These are phyloP conservation scores for Ophiocordyceps camponoti-saundersi DNA, from an alignment of 2,329 filamentous ascomycete genomes.

Conservation along the genomic window DNA sequence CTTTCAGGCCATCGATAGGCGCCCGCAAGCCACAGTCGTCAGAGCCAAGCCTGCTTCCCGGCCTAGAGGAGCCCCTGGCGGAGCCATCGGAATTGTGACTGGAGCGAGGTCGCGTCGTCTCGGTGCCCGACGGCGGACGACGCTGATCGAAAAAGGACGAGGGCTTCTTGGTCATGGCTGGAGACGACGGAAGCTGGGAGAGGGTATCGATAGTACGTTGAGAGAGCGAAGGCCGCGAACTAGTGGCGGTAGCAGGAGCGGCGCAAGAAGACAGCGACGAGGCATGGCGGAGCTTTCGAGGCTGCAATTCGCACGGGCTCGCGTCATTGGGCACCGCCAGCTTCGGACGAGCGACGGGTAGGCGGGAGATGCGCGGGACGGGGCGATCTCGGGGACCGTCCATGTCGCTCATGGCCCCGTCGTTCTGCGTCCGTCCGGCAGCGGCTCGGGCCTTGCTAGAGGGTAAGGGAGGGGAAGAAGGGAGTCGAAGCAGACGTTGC, in stretches of 20 bases:
- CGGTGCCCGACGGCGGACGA: constrained; percentile 33
- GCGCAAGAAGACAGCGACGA: constrained; percentile 12
- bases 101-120: constrained; percentile 33
- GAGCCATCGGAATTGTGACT: constrained; percentile 46
- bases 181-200: constrained; percentile 61
- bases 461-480: neutral
- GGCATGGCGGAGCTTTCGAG: constrained; percentile 22
- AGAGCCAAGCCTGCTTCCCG: constrained; percentile 36
- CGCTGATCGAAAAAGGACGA: constrained; percentile 58
- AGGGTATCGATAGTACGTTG: constrained; percentile 80
- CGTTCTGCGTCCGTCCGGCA: neutral
- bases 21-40: constrained; percentile 31
- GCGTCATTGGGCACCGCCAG: constrained; percentile 9
- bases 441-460: neutral
- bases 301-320: constrained; percentile 15
- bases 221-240: constrained; percentile 43
- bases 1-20: constrained; percentile 25
- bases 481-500: neutral
- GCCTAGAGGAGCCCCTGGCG: constrained; percentile 30
- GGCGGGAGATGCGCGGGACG: constrained; percentile 20
- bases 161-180: constrained; percentile 45
- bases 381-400: constrained; percentile 17
- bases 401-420: constrained; percentile 8
- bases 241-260: constrained; percentile 8
- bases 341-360: constrained; percentile 16